Base-by-base conservation (phyloP, 352 stramenopile genomes). In the Phytophthora sp. region DNA sequence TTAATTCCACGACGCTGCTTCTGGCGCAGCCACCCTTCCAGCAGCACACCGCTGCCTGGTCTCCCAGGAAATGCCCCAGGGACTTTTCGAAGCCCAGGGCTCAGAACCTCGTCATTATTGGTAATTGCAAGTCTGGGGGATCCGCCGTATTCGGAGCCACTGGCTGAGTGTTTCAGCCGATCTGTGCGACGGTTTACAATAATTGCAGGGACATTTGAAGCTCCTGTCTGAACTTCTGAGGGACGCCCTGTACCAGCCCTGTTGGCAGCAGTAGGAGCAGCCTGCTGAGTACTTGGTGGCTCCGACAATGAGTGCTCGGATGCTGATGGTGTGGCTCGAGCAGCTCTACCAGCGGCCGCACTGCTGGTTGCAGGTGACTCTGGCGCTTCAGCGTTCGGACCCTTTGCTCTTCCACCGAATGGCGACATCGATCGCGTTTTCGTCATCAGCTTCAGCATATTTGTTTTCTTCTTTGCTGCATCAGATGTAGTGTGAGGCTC, bases 11-110 rank as follows among this genome's bases (percentile, higher is more conserved):
- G 83, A 1, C 85, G 81, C 54, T 94, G 85, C 58, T 92, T 94
- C 51, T 92, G 85, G 12, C 83, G 83, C 7, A 94, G 65, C 85
- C 85, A 94, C 18, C 85, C 85, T 74, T 94, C 83, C 0, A 94
- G 56, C 2, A 92, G 21, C n/a, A 94, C 83, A 10, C 83, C 82
- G 43, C 79, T 92, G n/a, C 78, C 83, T 26, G 72, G 65, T 12
- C 66, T 62, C 1, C 82, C 82, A 8, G 77, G 54, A 58, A 83
- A 80, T 0, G 78, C 80, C 0, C 79, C 82, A 0, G 76, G 67
- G 26, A 80, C 53, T 58, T 89, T 88, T 31, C 79, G 78, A 18
- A 87, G 67, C 4, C 80, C 72, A 23, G 82, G 72, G 45, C 77
- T 86, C 55, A 89, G 38, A 0, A 68, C 69, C 56, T 70, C 55